Percentiles rank a stretch among this genome's conserved stretches.
Evolutionary conservation across 177 flowering plant genomes (phyloP).

Genomic region (Tripterygium wilfordii): DNA sequence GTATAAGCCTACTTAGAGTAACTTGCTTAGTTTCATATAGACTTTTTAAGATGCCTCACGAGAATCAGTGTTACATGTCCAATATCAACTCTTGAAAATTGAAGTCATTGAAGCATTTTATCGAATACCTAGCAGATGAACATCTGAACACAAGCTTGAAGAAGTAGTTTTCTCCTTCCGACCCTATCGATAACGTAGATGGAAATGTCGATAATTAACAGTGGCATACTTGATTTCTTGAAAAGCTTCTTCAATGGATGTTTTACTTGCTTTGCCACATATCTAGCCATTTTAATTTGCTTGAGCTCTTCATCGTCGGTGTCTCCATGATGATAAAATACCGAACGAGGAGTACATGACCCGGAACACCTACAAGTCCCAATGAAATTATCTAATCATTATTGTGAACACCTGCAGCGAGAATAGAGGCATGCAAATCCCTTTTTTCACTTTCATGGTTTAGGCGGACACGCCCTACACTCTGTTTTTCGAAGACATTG

Average conservation of each 20-base stretch:
- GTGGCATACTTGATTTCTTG: constrained; percentile 36
- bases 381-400: constrained; percentile 53
- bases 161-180: constrained; percentile 43
- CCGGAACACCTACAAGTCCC: constrained; percentile 46
- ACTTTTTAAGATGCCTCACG: too few species aligned
- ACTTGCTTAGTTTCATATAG: too few species aligned
- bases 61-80: too few species aligned
- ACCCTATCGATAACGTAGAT: constrained; percentile 38
- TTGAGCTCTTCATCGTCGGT: constrained; percentile 42
- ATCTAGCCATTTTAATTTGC: constrained; percentile 20
- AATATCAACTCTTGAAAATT: too few species aligned
- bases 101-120: too few species aligned
- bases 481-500: too few species aligned
- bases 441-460: too few species aligned
- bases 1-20: too few species aligned
- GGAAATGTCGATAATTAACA: constrained; percentile 33
- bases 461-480: too few species aligned
- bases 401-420: too few species aligned
- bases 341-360: constrained; percentile 31
- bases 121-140: constrained; percentile 38
- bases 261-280: constrained; percentile 29
- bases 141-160: constrained; percentile 60
- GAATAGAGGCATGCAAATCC: too few species aligned
- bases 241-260: constrained; percentile 37
- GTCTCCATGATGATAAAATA: constrained; percentile 48